Base-by-base conservation (phyloP, 1,139 yeast genomes). In the Blastobotrys indianensis region DNA sequence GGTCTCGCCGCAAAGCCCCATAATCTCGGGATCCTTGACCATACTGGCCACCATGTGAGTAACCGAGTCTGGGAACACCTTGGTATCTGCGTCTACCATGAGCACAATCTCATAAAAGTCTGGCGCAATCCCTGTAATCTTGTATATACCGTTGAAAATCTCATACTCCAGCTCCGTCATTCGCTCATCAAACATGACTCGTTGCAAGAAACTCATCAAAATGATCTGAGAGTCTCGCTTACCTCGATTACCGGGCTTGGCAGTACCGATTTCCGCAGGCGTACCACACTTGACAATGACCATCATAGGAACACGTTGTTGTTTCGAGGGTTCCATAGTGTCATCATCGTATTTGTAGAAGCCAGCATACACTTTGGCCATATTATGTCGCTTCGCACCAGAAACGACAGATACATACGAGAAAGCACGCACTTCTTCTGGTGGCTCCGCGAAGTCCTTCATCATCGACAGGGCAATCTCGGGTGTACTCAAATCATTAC, bases 291-390 rank as follows among this genome's bases (percentile, higher is more conserved):
- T 64, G 34, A 62, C 59, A 13, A 64, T 55, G 25, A 62, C 63
- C 25, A 64, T 55, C 56, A 62, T 62, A 8, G 67, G 67, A 9
- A 63, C 61, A 54, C 87, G 75, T 63, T 84, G 94, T 64, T 90
- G 97, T 54, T 83, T 83, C 60, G 84, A 94, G 49, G 45, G 39
- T 16, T 50, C 49, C 33, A 50, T 42, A 2, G 50, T 44, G 12
- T 47, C 42, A 48, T 42, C 60, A 45, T 41, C 50, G 46, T 43
- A 56, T 49, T 50, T 55, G 50, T 64, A 64, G 37, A 58, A 53
- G 7, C 68, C 68, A 9, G 63, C 55, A 42, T 59, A 63, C 10
- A 65, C 61, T 43, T 56, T 54, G 11, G 64, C 67, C 53, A 53
- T 51, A 41, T 64, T 64, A 44, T 55, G 54, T 13, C 64, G 56